phyloP scores from a whole-genome alignment of 2,329 filamentous ascomycete species.

The Lasiodiplodia hormozganensis region DNA sequence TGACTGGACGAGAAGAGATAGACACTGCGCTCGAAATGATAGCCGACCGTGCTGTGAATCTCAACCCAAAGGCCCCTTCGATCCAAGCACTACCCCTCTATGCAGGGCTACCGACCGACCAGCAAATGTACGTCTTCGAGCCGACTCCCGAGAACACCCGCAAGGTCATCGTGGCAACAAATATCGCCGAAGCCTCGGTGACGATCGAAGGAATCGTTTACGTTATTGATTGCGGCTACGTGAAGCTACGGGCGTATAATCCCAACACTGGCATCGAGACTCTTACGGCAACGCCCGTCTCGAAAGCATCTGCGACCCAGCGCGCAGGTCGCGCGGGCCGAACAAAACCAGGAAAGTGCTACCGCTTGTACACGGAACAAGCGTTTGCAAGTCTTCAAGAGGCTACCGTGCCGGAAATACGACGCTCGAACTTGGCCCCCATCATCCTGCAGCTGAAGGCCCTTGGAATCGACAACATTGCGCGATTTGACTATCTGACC shows the following conservation, averaged over 20 bases:
- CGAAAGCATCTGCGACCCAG: conserved; percentile 91
- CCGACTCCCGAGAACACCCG: conserved; percentile 79
- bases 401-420: conserved; percentile 85
- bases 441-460: conserved; percentile 92
- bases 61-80: conserved; percentile 65
- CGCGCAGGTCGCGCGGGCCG: conserved; percentile 88
- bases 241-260: conserved; percentile 87
- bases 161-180: conserved; percentile 92
- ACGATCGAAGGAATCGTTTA: conserved; percentile 93
- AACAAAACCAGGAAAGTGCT: conserved; percentile 91
- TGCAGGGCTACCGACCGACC: conserved; percentile 84
- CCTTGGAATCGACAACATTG: conserved; percentile 91
- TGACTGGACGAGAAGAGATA: conserved; percentile 94
- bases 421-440: conserved; percentile 87
- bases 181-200: conserved; percentile 95
- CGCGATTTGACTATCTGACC: conserved; percentile 87
- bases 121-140: conserved; percentile 96
- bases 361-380: conserved; percentile 85
- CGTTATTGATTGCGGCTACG: conserved; percentile 89
- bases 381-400: conserved; percentile 71
- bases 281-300: conserved; percentile 80
- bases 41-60: conserved; percentile 70
- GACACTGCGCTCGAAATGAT: conserved; percentile 81
- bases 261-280: conserved; percentile 86
- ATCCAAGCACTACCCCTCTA: conserved; percentile 82